These are phyloP conservation scores for Elaeis guineensis DNA, from an alignment of 176 grass and related monocot species.

Conservation along the genomic window DNA sequence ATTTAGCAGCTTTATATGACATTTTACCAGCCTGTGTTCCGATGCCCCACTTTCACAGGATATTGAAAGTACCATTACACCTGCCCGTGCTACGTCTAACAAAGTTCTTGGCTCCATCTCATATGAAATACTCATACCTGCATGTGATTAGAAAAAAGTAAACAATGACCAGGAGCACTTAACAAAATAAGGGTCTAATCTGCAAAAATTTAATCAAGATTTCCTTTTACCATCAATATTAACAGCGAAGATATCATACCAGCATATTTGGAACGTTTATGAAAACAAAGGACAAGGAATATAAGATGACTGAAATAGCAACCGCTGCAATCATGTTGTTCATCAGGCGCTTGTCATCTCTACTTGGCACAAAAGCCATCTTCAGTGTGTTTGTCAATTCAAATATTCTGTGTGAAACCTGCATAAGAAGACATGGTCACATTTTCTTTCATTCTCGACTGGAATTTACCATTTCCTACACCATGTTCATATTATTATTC, in stretches of 20 bases:
- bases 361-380: constrained; percentile 10
- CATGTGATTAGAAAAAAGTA: too few relatives aligned
- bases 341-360: constrained; percentile 18
- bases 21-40: constrained; percentile 65
- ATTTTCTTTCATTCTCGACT: not conserved
- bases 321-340: constrained; percentile 3
- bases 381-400: constrained; percentile 17
- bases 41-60: constrained; percentile 5
- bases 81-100: too few relatives aligned
- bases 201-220: too few relatives aligned
- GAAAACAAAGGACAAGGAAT: constrained; percentile 10
- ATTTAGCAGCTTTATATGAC: too few relatives aligned
- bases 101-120: too few relatives aligned
- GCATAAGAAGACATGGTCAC: not conserved
- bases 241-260: not conserved
- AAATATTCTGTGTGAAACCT: constrained; percentile 17
- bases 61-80: too few relatives aligned
- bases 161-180: too few relatives aligned
- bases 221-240: too few relatives aligned
- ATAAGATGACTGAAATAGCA: constrained; percentile 5
- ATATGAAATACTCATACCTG: too few relatives aligned
- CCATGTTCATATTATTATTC: too few relatives aligned
- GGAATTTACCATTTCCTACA: not conserved
- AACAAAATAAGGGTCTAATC: too few relatives aligned
- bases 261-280: constrained; percentile 5